Base-by-base conservation (phyloP, 2,329 filamentous ascomycete genomes). In the Tolypocladium tropicale region DNA sequence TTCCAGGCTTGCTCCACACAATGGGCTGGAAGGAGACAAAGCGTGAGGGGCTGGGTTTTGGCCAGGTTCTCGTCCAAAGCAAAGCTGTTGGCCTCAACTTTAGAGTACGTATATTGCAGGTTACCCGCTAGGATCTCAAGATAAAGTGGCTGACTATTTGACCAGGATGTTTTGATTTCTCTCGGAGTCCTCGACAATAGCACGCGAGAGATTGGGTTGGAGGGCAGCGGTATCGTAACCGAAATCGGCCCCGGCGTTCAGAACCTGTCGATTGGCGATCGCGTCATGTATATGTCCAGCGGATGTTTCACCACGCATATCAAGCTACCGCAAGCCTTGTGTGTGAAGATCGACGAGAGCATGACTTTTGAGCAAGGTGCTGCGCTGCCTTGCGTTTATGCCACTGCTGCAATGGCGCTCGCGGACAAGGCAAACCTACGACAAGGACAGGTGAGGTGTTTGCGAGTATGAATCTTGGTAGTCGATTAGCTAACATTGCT, bases 141-240 rank as follows among this genome's bases (percentile, higher is more conserved):
- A n/a, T 12, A 6, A 6, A 14, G 3, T 14, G 7, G 21, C 41
- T 43, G 5, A 43, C n/a, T n/a, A 11, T 43, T 9, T 28, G 4
- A n/a, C 54, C 60, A 65, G 50, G 76, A 78, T 57, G 64, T 76
- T 18, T 62, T 76, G 16, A 63, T 68, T 14, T 70, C 72, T 5
- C 61, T 68, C 36, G 67, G 70, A 14, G 63, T 67, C 28, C 57
- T 70, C 2, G 57, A 61, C 9, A 59, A 60, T 3, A 57, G 57
- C 34, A 55, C 60, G 2, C 50, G 57, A 25, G 60, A 59, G 1
- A 60, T 67, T 25, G 67, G 66, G 2, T 57, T 68, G 5, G 72
- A 74, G 39, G 63, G 57, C 0, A 55, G 66, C 4, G 70, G 71
- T 6, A 34, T 63, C n/a, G 66, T 70, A 10, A 61, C 62, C 18